Conservation (phyloP, 192 early-diverging fungal genomes). For the Entomortierella chlamydospora region DNA sequence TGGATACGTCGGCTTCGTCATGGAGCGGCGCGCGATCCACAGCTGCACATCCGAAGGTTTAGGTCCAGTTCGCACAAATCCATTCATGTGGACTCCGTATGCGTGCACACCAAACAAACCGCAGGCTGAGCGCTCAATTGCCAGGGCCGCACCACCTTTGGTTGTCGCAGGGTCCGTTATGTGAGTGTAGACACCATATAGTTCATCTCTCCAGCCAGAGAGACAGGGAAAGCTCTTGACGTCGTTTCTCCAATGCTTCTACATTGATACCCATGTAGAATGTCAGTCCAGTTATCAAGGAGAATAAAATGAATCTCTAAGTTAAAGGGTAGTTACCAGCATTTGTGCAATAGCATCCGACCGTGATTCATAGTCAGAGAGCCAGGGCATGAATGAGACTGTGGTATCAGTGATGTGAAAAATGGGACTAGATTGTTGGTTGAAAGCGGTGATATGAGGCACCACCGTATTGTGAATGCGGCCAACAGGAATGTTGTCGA, state of each 20-base stretch:
- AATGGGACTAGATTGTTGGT: conserved; percentile 28
- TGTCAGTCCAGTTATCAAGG: neutral
- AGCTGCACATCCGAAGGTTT: conserved; percentile 66
- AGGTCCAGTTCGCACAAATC: conserved; percentile 60
- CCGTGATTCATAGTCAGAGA: conserved; percentile 53
- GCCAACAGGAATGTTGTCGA: conserved; percentile 55
- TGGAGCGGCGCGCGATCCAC: conserved; percentile 89
- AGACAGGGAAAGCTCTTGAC: conserved; percentile 14
- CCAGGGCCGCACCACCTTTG: conserved; percentile 56
- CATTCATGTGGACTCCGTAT: conserved; percentile 94
- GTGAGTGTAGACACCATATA: conserved; percentile 82
- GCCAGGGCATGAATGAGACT: conserved; percentile 52
- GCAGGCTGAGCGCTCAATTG: conserved; percentile 84
- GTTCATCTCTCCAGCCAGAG: conserved; percentile 87
- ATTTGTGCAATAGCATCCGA: conserved; percentile 54
- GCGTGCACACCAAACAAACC: conserved; percentile 85
- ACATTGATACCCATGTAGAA: neutral
- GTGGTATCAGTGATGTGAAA: conserved; percentile 55
- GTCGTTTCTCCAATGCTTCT: conserved; percentile 42
- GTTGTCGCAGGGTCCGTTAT: conserved; percentile 34
- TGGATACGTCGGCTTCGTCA: conserved; percentile 89
- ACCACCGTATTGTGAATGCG: conserved; percentile 49
- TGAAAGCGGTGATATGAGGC: conserved; percentile 52
- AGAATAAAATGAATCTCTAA: neutral
- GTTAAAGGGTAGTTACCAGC: conserved; percentile 14